phyloP scores from a whole-genome alignment of 2,329 filamentous ascomycete genomes.

The Aureobasidium zeae region DNA sequence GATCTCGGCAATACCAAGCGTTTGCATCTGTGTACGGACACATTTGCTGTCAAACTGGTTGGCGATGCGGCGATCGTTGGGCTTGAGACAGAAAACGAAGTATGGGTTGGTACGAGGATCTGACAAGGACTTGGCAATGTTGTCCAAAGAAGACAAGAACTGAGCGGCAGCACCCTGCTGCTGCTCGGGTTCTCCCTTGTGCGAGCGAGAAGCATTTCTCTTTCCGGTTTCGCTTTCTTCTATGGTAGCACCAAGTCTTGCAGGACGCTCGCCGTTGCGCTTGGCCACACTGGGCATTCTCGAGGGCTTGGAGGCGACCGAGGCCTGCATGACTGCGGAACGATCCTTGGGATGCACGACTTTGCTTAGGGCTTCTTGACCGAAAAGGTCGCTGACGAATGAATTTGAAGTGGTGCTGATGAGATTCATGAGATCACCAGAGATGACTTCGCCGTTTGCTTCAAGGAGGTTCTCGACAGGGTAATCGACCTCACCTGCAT shows the following conservation, averaged over 20 bases:
- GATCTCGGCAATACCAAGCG: constrained; percentile 93
- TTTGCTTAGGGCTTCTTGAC: constrained; percentile 89
- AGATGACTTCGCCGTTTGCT: constrained; percentile 93
- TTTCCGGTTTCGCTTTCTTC: constrained; percentile 34
- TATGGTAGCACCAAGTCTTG: constrained; percentile 35
- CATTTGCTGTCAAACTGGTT: constrained; percentile 99
- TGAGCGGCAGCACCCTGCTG: constrained; percentile 88
- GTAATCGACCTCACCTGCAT: constrained; percentile 94
- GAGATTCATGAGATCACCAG: constrained; percentile 89
- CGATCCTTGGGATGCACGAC: constrained; percentile 88
- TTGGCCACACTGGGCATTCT: constrained; percentile 88
- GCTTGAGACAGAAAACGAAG: constrained; percentile 94
- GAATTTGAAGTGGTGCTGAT: constrained; percentile 80
- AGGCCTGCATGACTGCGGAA: constrained; percentile 86
- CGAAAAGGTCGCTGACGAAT: constrained; percentile 84
- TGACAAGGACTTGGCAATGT: constrained; percentile 78
- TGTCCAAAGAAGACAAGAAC: constrained; percentile 80
- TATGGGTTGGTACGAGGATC: constrained; percentile 82
- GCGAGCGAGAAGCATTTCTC: constrained; percentile 30
- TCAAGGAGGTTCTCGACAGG: constrained; percentile 78
- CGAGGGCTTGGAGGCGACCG: constrained; percentile 89
- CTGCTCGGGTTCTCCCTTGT: constrained; percentile 33
- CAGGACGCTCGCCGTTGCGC: constrained; percentile 54
- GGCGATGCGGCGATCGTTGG: constrained; percentile 90
- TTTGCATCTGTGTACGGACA: constrained; percentile 87